phyloP scores from a whole-genome alignment of 106 monocot species.

The Gastrodia elata region DNA sequence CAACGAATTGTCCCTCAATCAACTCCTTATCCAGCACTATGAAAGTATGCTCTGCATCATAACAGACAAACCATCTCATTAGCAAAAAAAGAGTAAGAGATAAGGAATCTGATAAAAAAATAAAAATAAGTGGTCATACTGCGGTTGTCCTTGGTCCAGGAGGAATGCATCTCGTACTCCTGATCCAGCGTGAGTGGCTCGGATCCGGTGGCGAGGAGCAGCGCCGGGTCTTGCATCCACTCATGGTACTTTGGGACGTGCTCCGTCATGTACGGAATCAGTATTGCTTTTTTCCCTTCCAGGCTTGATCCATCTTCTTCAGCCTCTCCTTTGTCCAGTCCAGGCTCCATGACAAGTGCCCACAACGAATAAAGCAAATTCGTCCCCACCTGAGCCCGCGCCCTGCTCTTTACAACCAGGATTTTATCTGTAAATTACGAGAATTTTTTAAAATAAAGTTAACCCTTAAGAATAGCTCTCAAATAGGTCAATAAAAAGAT shows the following conservation, averaged over 20 bases:
- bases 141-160: constrained; percentile 14
- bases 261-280: constrained; percentile 89
- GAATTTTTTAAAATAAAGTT: too few relatives aligned
- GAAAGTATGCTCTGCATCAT: constrained; percentile 21
- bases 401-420: too few relatives aligned
- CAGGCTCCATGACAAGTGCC: too few relatives aligned
- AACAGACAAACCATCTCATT: neutral
- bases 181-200: constrained; percentile 64
- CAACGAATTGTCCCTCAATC: constrained; percentile 11
- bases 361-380: too few relatives aligned
- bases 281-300: constrained; percentile 65
- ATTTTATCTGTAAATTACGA: too few relatives aligned
- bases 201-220: constrained; percentile 81
- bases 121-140: neutral
- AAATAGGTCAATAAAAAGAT: too few relatives aligned
- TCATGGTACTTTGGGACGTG: constrained; percentile 82
- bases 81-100: neutral
- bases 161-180: constrained; percentile 27
- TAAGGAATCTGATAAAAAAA: neutral
- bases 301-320: constrained; percentile 8
- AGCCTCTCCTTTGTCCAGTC: neutral
- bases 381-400: too few relatives aligned
- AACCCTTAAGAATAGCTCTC: too few relatives aligned
- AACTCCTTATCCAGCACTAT: constrained; percentile 25
- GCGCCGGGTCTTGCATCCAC: constrained; percentile 89